phyloP scores from a whole-genome alignment of 2,329 filamentous ascomycete species.

The Colletotrichum chlorophyti region DNA sequence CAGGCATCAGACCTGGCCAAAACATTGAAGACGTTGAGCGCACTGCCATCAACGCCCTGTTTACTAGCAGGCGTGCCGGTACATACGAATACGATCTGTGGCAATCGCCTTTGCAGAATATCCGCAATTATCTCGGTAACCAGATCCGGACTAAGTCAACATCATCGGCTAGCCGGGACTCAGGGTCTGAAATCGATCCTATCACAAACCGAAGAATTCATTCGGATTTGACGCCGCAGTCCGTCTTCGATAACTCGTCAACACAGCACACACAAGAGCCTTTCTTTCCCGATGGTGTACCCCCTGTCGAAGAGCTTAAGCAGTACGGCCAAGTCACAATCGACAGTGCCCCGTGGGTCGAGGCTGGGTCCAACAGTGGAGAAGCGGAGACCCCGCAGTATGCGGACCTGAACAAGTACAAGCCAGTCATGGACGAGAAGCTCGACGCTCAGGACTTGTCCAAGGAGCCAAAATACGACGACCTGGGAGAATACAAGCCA shows the following conservation, averaged over 20 bases:
- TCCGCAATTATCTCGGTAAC: constrained; percentile 40
- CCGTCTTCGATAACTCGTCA: constrained; percentile 11
- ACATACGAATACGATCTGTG: constrained; percentile 35
- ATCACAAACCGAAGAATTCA: constrained; percentile 63
- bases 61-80: constrained; percentile 39
- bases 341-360: constrained; percentile 34
- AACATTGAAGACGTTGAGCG: constrained; percentile 54
- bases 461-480: constrained; percentile 42
- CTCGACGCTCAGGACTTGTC: constrained; percentile 30
- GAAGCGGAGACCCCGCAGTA: constrained; percentile 22
- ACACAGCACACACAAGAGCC: constrained; percentile 29
- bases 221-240: constrained; percentile 28
- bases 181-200: constrained; percentile 59
- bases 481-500: constrained; percentile 48
- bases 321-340: constrained; percentile 41
- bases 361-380: constrained; percentile 24
- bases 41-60: constrained; percentile 50
- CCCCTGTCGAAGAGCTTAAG: constrained; percentile 42
- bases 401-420: constrained; percentile 43
- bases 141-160: constrained; percentile 13
- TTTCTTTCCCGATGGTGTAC: constrained; percentile 41
- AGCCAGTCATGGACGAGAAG: constrained; percentile 39
- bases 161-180: constrained; percentile 14
- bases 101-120: constrained; percentile 40
- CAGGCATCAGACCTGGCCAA: constrained; percentile 45